Base-by-base conservation (phyloP, 2,329 filamentous ascomycete genomes). In the Penicillium sp. region DNA sequence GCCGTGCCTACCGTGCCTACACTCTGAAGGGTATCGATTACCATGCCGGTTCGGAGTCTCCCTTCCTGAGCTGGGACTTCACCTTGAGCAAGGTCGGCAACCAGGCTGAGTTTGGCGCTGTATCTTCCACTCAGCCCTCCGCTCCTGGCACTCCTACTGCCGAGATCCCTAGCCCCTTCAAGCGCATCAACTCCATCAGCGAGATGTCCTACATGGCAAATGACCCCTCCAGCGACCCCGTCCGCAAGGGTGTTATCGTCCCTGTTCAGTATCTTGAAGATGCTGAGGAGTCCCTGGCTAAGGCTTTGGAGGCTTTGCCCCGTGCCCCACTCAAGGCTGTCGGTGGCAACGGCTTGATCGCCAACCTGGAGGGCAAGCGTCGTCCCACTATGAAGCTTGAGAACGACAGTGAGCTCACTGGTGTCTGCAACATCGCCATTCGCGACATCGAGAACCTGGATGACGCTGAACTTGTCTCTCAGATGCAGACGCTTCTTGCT, bases 1-100 rank as follows among this genome's bases (percentile, higher is more conserved):
- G 94, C 67, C 90, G 94, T 60, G 92, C 94, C 14, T 99, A 99
- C 80, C 90, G 94, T 81, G 94, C 94, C 2, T 99, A 99, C 77
- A 87, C 89, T 57, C 81, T 99, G 49, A 92, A 95, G 82, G 82
- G 86, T 65, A 88, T 99, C 55, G 85, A 96, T 67, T 99, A 99
- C 74, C 85, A 92, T 68, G 87, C 88, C n/a, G 33, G 15, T 52
- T 85, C 91, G 15, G 77, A 79, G 55, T 86, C 88, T 9, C 96
- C 89, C 69, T 81, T 89, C 59, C 80, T 97, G 40, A 91, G 92
- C 11, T 99, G 94, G 94, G 93, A 97, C 76, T 99, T 99, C 74
- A 83, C 91, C 54, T 86, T 99, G 56, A 87, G 92, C 72, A 97
- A 96, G 82, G 88, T 96, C 65, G 93, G 92, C 37, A 40, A 40